phyloP scores from a whole-genome alignment of 2,329 filamentous ascomycete genomes.

The Penicillium digitatum region DNA sequence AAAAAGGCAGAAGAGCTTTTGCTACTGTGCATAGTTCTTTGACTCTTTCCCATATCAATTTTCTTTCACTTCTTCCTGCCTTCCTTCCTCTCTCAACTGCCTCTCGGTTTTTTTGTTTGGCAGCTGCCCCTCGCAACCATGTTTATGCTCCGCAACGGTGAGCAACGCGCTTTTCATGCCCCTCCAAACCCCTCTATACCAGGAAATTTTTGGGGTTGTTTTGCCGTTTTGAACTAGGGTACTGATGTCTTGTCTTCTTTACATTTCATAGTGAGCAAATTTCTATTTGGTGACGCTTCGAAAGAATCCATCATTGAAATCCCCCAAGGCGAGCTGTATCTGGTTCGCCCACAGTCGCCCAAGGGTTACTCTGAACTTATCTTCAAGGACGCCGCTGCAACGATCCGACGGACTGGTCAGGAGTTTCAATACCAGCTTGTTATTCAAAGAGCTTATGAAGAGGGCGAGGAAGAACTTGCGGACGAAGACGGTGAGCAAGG shows the following conservation, averaged over 20 bases:
- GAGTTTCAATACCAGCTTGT: slow-evolving; percentile 98
- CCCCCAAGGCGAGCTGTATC: slow-evolving; percentile 91
- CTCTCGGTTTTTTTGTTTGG: slow-evolving; percentile 14
- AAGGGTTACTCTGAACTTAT: slow-evolving; percentile 99
- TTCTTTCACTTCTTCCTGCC: slow-evolving; percentile 4
- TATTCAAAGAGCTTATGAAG: slow-evolving; percentile 92
- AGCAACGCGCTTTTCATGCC: slow-evolving; percentile 31
- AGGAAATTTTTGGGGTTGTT: not conserved
- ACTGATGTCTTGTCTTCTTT: slow-evolving; percentile 4
- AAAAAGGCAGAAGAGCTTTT: slow-evolving; percentile 2
- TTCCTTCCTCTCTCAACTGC: not conserved
- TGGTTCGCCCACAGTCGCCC: slow-evolving; percentile 88
- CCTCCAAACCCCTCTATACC: slow-evolving; percentile 25
- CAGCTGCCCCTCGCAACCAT: slow-evolving; percentile 40
- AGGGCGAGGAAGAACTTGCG: slow-evolving; percentile 89
- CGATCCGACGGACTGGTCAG: slow-evolving; percentile 86
- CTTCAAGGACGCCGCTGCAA: slow-evolving; percentile 93
- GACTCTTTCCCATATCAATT: slow-evolving; percentile 1
- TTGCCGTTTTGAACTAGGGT: not conserved
- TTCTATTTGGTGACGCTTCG: slow-evolving; percentile 81
- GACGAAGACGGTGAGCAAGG: slow-evolving; percentile 86
- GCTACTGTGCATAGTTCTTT: not conserved
- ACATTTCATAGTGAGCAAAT: slow-evolving; percentile 68
- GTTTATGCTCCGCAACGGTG: slow-evolving; percentile 57
- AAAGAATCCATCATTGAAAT: slow-evolving; percentile 94